These are phyloP conservation scores for Parasitella parasitica DNA, from an alignment of 371 early-diverging fungal genomes.

Conservation along the genomic window DNA sequence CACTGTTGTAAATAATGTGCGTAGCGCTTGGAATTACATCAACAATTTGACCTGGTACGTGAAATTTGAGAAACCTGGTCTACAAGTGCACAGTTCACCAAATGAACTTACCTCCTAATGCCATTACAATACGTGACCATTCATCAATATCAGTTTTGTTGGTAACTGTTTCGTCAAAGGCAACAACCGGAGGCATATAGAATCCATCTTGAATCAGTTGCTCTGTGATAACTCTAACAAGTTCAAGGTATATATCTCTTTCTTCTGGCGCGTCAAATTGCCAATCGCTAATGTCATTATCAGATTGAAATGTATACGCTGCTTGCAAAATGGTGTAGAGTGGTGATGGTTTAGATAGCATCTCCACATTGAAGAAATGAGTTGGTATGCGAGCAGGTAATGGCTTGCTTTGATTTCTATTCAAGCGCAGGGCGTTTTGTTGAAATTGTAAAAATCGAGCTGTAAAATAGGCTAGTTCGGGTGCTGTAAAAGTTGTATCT, in stretches of 20 bases:
- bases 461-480: conserved; percentile 59
- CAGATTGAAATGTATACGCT: conserved; percentile 54
- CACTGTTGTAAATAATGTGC: conserved; percentile 54
- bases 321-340: conserved; percentile 53
- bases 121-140: conserved; percentile 34
- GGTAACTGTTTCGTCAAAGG: conserved; percentile 48
- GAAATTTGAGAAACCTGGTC: not conserved
- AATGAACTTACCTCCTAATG: conserved; percentile 52
- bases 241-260: conserved; percentile 33
- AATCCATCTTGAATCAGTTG: conserved; percentile 37
- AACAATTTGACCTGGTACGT: conserved; percentile 40
- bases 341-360: conserved; percentile 34
- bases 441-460: conserved; percentile 64
- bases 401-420: conserved; percentile 20
- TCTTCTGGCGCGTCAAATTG: conserved; percentile 52
- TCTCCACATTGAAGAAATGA: conserved; percentile 52
- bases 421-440: conserved; percentile 38
- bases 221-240: conserved; percentile 46
- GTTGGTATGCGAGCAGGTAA: conserved; percentile 52
- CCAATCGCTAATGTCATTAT: conserved; percentile 57
- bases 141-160: conserved; percentile 38
- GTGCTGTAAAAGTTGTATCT: conserved; percentile 46
- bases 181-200: conserved; percentile 42
- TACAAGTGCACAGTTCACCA: not conserved
- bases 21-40: conserved; percentile 49